Base-by-base conservation (phyloP, 2,329 filamentous ascomycete genomes). In the Phaeomoniella chlamydospora region DNA sequence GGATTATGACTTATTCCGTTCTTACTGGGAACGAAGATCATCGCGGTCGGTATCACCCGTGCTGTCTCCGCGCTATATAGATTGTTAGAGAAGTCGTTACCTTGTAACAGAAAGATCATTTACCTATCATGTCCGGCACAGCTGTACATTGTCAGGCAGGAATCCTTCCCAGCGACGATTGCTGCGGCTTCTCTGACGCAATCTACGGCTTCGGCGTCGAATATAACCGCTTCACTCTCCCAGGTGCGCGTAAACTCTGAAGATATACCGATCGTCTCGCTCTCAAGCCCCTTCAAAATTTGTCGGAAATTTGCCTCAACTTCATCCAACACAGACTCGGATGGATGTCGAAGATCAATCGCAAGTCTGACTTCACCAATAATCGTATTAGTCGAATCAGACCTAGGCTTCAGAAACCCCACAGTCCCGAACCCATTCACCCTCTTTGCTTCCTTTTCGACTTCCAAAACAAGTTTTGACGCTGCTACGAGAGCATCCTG, bases 381-480 rank as follows among this genome's bases (percentile, higher is more conserved):
- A 2, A 82, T 70, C 0, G 77, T 83, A 51, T 82, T 82, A 2
- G 74, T 78, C 32, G 67, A 73, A 2, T 76, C 75, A 1, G 76
- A 74, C 15, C 62, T 65, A 5, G 77, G 55, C 10, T 61, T 73
- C 31, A 83, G 51, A 31, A 82, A 77, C 0, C 77, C 78, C 0
- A 77, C 81, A 0, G 69, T 72, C 5, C 74, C 77, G 12, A 82
- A 55, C 1, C 71, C 76, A 1, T 58, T 57, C 39, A 73, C 59
- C 15, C 59, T 56, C 3, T 65, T 66, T 0, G 77, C 79, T 3
- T 75, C 61, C 15, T 64, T 64, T 49, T 81, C 72, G 2, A 69
- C 9, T 15, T 39, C 37, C 14, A 22, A 14, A 26, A 43, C 33
- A 12, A 43, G 22, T 17, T 42, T 39, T n/a, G 41, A 30, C 11